Evolutionary conservation across 2,329 filamentous ascomycete species (phyloP).

Genomic region (Curvularia spicifera): DNA sequence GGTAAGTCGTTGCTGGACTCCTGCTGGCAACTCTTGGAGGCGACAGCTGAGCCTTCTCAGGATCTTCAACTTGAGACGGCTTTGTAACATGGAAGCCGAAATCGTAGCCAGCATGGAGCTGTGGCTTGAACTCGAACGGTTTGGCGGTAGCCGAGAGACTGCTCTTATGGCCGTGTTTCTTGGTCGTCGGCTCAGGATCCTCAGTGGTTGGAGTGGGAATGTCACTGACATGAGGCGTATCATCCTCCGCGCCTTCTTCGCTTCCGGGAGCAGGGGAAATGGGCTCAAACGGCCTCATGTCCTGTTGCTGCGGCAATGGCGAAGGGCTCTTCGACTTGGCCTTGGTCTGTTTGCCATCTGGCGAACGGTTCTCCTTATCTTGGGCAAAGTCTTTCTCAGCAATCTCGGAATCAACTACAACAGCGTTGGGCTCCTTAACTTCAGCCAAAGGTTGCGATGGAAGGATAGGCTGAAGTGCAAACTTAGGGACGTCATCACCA

Average conservation of each 20-base stretch:
- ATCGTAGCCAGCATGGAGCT: constrained; percentile 41
- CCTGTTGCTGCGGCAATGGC: constrained; percentile 25
- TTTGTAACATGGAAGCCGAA: constrained; percentile 51
- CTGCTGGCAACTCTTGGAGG: constrained; percentile 38
- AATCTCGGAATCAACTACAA: constrained; percentile 28
- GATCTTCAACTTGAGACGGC: constrained; percentile 41
- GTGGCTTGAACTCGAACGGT: constrained; percentile 64
- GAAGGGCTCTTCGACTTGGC: constrained; percentile 36
- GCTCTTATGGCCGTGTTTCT: constrained; percentile 48
- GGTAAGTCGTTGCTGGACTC: constrained; percentile 50
- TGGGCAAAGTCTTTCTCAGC: constrained; percentile 35
- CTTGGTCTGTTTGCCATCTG: constrained; percentile 33
- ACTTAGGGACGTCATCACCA: constrained; percentile 75
- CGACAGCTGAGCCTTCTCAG: constrained; percentile 27
- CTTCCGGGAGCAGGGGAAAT: constrained; percentile 14
- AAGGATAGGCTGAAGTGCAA: constrained; percentile 61
- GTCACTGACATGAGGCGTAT: constrained; percentile 40
- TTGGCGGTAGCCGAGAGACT: constrained; percentile 74
- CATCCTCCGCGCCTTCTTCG: constrained; percentile 26
- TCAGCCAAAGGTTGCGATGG: constrained; percentile 48
- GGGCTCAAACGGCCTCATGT: constrained; percentile 17
- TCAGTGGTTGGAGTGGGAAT: constrained; percentile 40
- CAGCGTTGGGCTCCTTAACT: constrained; percentile 34
- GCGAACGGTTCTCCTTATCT: constrained; percentile 49
- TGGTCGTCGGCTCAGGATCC: constrained; percentile 29